Percentiles rank a stretch among this genome's conserved stretches.
Conservation (phyloP, 345 rosid species). For the Linum lewisii region DNA sequence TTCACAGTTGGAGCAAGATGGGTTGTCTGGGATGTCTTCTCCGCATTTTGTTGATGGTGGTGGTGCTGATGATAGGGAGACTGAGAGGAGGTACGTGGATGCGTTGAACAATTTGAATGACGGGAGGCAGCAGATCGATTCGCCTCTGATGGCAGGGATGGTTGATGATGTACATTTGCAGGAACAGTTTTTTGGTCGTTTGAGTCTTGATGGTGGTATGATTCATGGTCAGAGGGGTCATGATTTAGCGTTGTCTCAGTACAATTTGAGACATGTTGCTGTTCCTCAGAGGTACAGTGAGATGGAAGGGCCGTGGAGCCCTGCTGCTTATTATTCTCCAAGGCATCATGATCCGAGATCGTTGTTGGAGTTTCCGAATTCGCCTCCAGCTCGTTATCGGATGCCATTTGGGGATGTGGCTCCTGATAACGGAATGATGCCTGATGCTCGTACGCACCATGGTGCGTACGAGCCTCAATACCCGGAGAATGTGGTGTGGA, state of each 20-base stretch:
- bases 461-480: too few relatives aligned
- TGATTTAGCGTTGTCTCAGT: slow-evolving; percentile 47
- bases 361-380: slow-evolving; percentile 52
- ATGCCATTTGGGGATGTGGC: slow-evolving; percentile 51
- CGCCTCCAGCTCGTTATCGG: slow-evolving; percentile 67
- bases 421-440: slow-evolving; percentile 42
- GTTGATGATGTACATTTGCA: slow-evolving; percentile 31
- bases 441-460: slow-evolving; percentile 57
- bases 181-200: slow-evolving; percentile 34
- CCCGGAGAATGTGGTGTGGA: slow-evolving; percentile 63
- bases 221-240: slow-evolving; percentile 42
- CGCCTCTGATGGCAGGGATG: slow-evolving; percentile 27
- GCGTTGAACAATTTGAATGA: slow-evolving; percentile 84
- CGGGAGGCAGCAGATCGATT: slow-evolving; percentile 54
- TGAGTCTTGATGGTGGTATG: slow-evolving; percentile 46
- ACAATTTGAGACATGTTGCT: slow-evolving; percentile 41
- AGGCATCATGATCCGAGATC: slow-evolving; percentile 71
- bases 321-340: slow-evolving; percentile 76
- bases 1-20: slow-evolving; percentile 60
- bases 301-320: slow-evolving; percentile 64
- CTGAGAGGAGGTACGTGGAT: slow-evolving; percentile 91
- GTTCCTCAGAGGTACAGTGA: slow-evolving; percentile 68
- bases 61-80: slow-evolving; percentile 68
- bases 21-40: too few relatives aligned
- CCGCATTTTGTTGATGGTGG: slow-evolving; percentile 58